Evolutionary conservation across 495 filamentous ascomycete species (phyloP), one percentile per base, ranked within the genome.

Genomic region (Penicillium coprophilum): DNA sequence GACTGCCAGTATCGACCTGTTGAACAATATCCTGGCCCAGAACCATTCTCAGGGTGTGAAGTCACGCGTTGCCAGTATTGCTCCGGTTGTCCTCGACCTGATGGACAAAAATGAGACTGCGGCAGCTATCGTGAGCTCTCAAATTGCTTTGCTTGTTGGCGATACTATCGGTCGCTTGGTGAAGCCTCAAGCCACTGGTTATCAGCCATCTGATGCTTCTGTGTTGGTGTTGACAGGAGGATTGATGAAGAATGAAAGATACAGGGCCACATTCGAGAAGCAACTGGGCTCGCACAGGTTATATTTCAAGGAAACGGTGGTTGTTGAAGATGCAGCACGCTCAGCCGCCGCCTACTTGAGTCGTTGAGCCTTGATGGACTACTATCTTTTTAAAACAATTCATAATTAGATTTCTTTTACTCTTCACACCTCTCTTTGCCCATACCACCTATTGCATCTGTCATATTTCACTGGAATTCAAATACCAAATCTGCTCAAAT

Each of bases 151-250:
- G 20, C 57, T 72, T 2, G 50, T 70, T 27, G 49, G 53, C 10
- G 64, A 58, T 8, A 67, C 63, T 4, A 50, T 72, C 2, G 46
- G 24, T 17, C 59, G 63, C 9, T 46, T 72, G 40, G 49, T 58
- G 4, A 43, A 69, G 39, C 39, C 57, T 8, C 39, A 51, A 40
- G 62, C 57, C 7, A 38, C 31, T 10, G 60, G 56, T 21, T 69
- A 63, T 50, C 24, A 58, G 5, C 17, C 57, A 15, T 34, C 57
- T 0, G 50, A 58, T 24, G 27, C 51, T 12, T 65, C 61, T 1
- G 59, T 60, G 15, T 45, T 71, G 31, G 53, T 70, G 2, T 46
- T 72, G 10, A 56, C 67, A 1, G 69, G 67, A 10, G 69, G 69
- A 4, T 31, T 70, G 49, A 61, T 69, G 53, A 64, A 56, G 20